Base-by-base conservation (phyloP, 305 asterid species). In the Salvia sclarea region DNA sequence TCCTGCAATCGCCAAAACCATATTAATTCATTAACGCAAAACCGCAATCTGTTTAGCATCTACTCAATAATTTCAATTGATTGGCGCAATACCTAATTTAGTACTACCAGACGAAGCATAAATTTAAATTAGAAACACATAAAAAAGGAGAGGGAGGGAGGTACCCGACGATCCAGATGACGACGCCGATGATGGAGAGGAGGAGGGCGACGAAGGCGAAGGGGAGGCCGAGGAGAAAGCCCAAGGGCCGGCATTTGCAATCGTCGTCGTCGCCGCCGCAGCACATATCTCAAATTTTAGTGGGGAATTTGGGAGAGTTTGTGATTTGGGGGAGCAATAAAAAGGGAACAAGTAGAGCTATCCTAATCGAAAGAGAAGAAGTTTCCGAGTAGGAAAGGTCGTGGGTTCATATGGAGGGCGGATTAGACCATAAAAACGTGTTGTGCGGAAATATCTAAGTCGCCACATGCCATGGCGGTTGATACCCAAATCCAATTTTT, bases 91-190 rank as follows among this genome's bases (percentile, higher is more conserved):
- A 3, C 20, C 48, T 41, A 12, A 41, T 2, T 12, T 16, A 21
- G 31, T 11, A 33, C n/a, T 28, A 28, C 3, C 2, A 28, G 3
- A 28, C 33, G 6, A 28, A 28, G 33, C 33, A 28, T n/a, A n/a
- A n/a, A n/a, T n/a, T 28, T 28, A 28, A 28, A 28, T 28, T 28
- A 1, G 0, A 28, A 4, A 28, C 33, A 28, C 33, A 3, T 28
- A 33, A 9, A 20, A 31, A 38, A 56, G 40, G 61, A 44, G 70
- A 71, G 69, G 55, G 58, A 71, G 59, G 68, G 20, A 22, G 1
- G 2, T n/a, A 89, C 96, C 96, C 96, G 74, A 88, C 81, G 75
- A 88, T 77, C 96, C 93, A 88, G 81, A 88, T 78, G 52, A 83
- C 73, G 52, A 80, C 84, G 61, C 96, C 96, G 80, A 86, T 63